phyloP scores from a whole-genome alignment of 306 rosid genomes.

The Arachis stenosperma region DNA sequence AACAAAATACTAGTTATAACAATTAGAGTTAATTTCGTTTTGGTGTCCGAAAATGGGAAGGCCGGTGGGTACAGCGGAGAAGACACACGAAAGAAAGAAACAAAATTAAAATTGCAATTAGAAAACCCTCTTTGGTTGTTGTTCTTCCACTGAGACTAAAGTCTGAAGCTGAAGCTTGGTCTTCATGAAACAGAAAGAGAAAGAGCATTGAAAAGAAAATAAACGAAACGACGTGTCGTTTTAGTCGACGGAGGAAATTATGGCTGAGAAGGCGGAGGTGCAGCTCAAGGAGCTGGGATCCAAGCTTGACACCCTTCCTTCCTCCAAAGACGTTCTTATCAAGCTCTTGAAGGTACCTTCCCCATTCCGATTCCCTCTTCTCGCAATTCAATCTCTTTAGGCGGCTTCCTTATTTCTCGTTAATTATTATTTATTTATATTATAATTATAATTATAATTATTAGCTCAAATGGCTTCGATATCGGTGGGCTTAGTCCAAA shows the following conservation, averaged over 20 bases:
- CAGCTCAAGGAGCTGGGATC: constrained; percentile 98
- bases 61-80: neutral
- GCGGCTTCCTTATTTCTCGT: neutral
- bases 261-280: constrained; percentile 71
- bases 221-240: constrained; percentile 43
- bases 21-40: constrained; percentile 44
- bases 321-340: constrained; percentile 83
- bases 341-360: constrained; percentile 78
- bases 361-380: neutral
- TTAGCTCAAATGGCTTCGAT: constrained; percentile 34
- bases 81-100: neutral
- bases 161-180: neutral
- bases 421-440: no score
- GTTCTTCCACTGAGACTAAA: neutral
- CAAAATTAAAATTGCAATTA: neutral
- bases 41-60: constrained; percentile 52
- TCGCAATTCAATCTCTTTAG: neutral
- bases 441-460: neutral
- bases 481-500: neutral
- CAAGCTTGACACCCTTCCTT: constrained; percentile 72
- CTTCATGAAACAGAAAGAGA: constrained; percentile 42
- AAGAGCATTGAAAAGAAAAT: constrained; percentile 31
- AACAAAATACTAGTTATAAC: neutral
- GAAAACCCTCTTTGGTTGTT: constrained; percentile 35
- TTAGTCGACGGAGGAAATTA: constrained; percentile 32